Evolutionary conservation across 2,329 filamentous ascomycete species (phyloP).

Genomic region (Geosmithia flava): DNA sequence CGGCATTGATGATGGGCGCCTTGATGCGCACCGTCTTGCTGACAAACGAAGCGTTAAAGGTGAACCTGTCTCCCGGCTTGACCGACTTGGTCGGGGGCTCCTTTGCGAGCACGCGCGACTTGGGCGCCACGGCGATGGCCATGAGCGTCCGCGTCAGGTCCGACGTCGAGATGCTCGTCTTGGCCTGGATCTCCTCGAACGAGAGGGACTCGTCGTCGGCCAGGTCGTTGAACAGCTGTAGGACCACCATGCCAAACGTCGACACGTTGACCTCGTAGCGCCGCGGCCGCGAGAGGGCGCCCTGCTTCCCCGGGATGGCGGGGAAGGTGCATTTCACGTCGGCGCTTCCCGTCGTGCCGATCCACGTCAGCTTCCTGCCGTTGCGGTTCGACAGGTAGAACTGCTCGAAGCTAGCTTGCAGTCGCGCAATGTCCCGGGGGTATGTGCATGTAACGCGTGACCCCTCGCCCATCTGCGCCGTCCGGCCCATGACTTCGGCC

Average conservation of each 20-base stretch:
- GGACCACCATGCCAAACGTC: slow-evolving; percentile 82
- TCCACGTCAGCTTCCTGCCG: slow-evolving; percentile 80
- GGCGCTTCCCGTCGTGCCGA: slow-evolving; percentile 58
- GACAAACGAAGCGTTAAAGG: slow-evolving; percentile 69
- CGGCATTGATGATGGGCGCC: slow-evolving; percentile 68
- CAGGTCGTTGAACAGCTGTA: slow-evolving; percentile 81
- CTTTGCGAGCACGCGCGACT: slow-evolving; percentile 71
- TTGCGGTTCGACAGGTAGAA: slow-evolving; percentile 84
- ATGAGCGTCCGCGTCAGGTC: slow-evolving; percentile 72
- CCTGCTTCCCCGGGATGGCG: slow-evolving; percentile 56
- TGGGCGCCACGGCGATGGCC: slow-evolving; percentile 70
- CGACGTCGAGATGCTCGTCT: slow-evolving; percentile 62
- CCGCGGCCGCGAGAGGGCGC: slow-evolving; percentile 47
- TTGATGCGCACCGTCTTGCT: slow-evolving; percentile 83
- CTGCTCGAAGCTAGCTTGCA: slow-evolving; percentile 76
- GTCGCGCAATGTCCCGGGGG: slow-evolving; percentile 57
- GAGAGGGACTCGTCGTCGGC: slow-evolving; percentile 34
- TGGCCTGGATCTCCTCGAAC: slow-evolving; percentile 70
- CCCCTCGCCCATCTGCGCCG: slow-evolving; percentile 33
- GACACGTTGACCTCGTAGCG: slow-evolving; percentile 86
- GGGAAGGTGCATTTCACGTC: slow-evolving; percentile 76
- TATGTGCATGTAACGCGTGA: slow-evolving; percentile 47
- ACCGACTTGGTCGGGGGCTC: slow-evolving; percentile 68
- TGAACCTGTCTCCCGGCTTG: slow-evolving; percentile 65
- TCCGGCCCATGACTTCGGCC: slow-evolving; percentile 66